Evolutionary conservation across 1,284 basidiomycete genomes (phyloP), one percentile per base, ranked within the genome.

Genomic region (Sporisorium exsertum): DNA sequence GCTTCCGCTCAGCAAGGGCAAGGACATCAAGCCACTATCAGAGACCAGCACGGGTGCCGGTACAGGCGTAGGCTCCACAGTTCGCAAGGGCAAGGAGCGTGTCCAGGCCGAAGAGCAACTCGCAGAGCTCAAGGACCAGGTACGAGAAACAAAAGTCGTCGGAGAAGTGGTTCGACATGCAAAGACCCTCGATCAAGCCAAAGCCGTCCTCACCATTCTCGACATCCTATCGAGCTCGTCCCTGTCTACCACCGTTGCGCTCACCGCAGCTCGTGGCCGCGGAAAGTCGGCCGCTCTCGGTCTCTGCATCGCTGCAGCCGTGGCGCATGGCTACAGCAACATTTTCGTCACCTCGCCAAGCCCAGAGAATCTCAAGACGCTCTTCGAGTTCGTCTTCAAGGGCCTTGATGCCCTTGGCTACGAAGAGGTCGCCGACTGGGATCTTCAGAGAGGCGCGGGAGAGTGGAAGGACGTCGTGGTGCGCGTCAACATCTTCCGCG

Each of bases 381-480:
- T 98, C n/a, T 99, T 98, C 85, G 94, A 98, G 77, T 99, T 99
- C 84, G 90, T 98, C 49, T 97, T 98, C 89, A 97, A 97, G 86
- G 97, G 96, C 0, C 89, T 99, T 87, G 95, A 98, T 83, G 93
- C 90, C 3, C 87, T 99, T 13, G 95, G 94, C 0, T 99, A 97
- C 86, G 95, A 99, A 86, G 97, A 99, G 86, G 95, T 98, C 86
- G 89, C 97, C 51, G 97, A 99, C 84, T 99, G 98, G 81, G 95
- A 98, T 80, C 93, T 99, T 64, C 91, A 93, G 51, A 93, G 97
- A 86, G 95, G 93, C 70, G 95, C 94, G n/a, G 95, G 95, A 84
- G 95, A 97, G 64, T 96, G 95, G 87, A 94, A 94, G 83, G 94
- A 96, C 85, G 94, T 94, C 2, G 94, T 99, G 72, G 96, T 99